These are phyloP conservation scores for Solanum medicagineum DNA, from an alignment of 257 asterid species.

Conservation along the genomic window DNA sequence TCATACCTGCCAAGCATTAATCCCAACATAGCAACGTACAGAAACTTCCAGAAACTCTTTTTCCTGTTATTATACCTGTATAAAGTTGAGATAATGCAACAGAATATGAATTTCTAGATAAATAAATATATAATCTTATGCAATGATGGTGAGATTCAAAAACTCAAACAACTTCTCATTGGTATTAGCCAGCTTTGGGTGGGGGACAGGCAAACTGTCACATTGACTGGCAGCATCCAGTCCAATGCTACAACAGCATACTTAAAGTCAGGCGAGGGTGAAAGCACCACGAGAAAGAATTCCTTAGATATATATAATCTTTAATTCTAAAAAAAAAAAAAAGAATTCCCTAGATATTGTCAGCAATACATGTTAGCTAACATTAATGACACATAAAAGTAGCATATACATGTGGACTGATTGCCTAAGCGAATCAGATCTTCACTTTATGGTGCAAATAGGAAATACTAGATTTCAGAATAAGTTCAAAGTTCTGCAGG, in stretches of 20 bases:
- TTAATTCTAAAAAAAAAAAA: neutral
- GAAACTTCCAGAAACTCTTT: slow-evolving; percentile 71
- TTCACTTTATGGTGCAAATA: neutral
- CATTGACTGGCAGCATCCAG: neutral
- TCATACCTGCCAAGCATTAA: slow-evolving; percentile 59
- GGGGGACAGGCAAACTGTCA: neutral
- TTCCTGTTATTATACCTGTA: slow-evolving; percentile 82
- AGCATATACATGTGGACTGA: neutral
- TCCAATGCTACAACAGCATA: neutral
- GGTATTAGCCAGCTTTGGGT: neutral
- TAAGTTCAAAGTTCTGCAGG: neutral
- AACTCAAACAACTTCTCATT: neutral
- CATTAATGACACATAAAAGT: neutral
- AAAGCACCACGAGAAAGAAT: neutral
- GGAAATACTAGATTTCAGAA: neutral
- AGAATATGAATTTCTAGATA: neutral
- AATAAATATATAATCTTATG: neutral
- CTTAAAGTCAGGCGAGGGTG: neutral
- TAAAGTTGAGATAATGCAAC: neutral
- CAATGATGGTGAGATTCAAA: neutral
- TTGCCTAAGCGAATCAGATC: neutral
- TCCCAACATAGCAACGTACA: slow-evolving; percentile 64
- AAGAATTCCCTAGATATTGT: neutral
- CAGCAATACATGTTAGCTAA: neutral
- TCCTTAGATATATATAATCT: neutral